Evolutionary conservation across 805 yeast genomes (phyloP), one percentile per base, ranked within the genome.

Genomic region (Sugiyamaella smithiae): DNA sequence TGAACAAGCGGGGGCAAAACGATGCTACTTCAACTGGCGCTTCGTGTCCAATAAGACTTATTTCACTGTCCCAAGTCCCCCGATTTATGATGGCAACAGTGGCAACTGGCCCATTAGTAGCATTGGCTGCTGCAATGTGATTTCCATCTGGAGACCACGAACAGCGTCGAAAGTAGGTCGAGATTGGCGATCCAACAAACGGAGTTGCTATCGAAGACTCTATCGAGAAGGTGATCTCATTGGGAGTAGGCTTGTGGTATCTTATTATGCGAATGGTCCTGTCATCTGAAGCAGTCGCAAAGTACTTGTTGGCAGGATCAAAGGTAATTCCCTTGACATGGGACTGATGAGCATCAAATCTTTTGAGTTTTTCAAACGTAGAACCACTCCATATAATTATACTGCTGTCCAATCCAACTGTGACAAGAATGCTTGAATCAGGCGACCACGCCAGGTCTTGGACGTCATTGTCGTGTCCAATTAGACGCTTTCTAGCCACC

Each of bases 401-500:
- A 38, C 93, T 85, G 61, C 97, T 75, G 67, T 93, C 99, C 49
- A 93, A 73, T 0, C 99, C 99, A 8, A 91, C 99, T 1, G 96
- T 85, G 14, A 93, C 97, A 41, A 93, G 70, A 20, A 93, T 79
- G 31, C 88, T 79, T 3, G 95, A 85, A 63, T 91, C 98, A 0
- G 98, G 97, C 1, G 96, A 86, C 98, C 99, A 93, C 37, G 97
- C 95, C 57, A 93, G 83, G 67, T 93, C 99, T 65, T 93, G 99
- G 44, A 93, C 87, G 70, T 93, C 99, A 63, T 91, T 93, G 55
- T 93, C 98, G 66, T 93, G 99, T 1, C 97, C 99, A 16, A 88
- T 97, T 12, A 89, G 75, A 59, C 98, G 77, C 59, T 88, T 88
- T 16, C 96, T 71, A 1, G 91, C 97, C 1, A 91, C 82, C 99